Evolutionary conservation across 495 filamentous ascomycete species (phyloP), one percentile per base, ranked within the genome.

Genomic region (Echria macrotheca): DNA sequence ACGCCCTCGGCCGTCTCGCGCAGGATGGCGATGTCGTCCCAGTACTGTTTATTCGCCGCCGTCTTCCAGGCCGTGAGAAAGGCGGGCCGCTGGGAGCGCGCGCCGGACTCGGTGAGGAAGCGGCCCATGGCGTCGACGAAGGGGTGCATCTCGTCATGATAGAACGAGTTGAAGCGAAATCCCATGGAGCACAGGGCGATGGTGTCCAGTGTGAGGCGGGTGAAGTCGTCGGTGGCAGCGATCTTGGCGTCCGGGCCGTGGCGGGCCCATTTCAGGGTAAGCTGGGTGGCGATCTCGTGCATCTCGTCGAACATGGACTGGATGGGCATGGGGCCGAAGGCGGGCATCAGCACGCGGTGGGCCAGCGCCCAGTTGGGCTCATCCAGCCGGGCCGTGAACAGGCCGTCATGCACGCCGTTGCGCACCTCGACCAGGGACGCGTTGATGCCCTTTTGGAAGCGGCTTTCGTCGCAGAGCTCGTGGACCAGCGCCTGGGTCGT

Each of bases 251-350:
- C 56, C 0, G 78, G 62, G 0, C 85, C 86, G 50, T 78, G 72
- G 22, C 85, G 77, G 12, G 82, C 84, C 83, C 84, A 90, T 65
- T 89, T 89, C 53, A 87, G 71, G 8, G 77, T 73, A n/a, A 90
- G 67, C 50, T 91, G 85, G 0, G 67, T 68, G 0, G 82, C 74
- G 39, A 89, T 79, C 56, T 89, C 86, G 49, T 84, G 80, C 85
- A 90, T 89, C 47, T 84, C 82, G 48, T 76, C 69, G 54, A 84
- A 87, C 85, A 89, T 89, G 41, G 61, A 68, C 53, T 77, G 75
- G 56, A 93, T 83, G 7, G 77, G 70, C 24, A 86, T 54, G 2
- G 87, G 86, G 0, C 85, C 86, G 61, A 93, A 88, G 3, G 80
- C 84, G 3, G 84, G 84, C 65, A 78, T 71, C 36, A 78, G 52